Base-by-base conservation (phyloP, 441 rosid genomes). In the Isatis lusitanica region DNA sequence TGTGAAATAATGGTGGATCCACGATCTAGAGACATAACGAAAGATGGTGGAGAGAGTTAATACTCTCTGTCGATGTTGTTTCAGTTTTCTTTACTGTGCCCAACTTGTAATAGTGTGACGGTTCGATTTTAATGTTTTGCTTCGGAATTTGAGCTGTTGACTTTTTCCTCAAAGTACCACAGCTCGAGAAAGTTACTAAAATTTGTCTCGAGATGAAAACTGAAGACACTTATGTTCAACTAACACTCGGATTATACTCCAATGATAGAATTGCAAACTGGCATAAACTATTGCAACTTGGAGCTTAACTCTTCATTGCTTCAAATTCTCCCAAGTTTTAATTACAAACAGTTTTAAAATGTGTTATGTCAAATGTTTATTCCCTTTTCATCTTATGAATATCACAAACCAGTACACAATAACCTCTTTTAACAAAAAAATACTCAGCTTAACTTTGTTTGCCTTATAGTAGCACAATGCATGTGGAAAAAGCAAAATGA, bases 41-140 rank as follows among this genome's bases (percentile, higher is more conserved):
- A 46, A 63, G 28, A 64, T 58, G 63, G 75, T 70, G 68, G 71
- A 56, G 71, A 56, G 75, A 63, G 61, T 76, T 70, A 70, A 7
- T 70, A 76, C 71, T 24, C 63, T 76, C 13, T 76, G 67, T 64
- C 66, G 26, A 39, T 39, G 60, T 52, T 75, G 51, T 39, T 76
- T 57, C 38, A 53, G 55, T 38, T 76, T 56, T 38, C 10, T 56
- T 57, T 39, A 69, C 65, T 21, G 46, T 30, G 52, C 24, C 36
- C 67, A 70, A 63, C 56, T 63, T 56, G 75, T 40, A 42, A 18
- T 26, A 26, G 28, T 31, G 61, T 40, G 75, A 70, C 33, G 67
- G 79, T 76, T 63, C 79, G 71, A 57, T 36, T 76, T 76, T 70
- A 76, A 76, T 64, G 68, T 66, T 31, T 10, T 70, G 63, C 72